Conservation (phyloP, 2,329 filamentous ascomycete species). For the Nemania sp. region DNA sequence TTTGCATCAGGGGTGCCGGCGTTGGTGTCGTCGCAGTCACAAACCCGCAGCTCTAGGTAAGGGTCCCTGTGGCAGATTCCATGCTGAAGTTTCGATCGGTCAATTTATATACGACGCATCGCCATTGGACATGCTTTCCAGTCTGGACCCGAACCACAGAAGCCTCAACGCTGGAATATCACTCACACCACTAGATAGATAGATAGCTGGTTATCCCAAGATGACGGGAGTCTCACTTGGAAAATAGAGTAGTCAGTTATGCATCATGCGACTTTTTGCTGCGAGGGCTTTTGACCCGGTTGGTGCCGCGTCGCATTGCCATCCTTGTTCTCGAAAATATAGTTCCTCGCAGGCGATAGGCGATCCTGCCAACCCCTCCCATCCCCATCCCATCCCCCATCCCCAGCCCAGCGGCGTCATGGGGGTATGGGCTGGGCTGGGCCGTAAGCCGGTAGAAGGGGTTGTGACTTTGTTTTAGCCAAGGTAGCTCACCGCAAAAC, state of each 20-base stretch:
- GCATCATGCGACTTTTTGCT: conserved; percentile 31
- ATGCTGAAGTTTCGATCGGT: conserved; percentile 16
- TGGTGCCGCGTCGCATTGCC: conserved; percentile 13
- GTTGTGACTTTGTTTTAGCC: not conserved
- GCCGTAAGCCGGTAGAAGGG: conserved; percentile 23
- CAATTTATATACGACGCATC: conserved; percentile 12
- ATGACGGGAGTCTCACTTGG: conserved; percentile 24
- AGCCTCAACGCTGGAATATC: conserved; percentile 32
- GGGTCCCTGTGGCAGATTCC: not conserved
- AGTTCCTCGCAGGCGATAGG: conserved; percentile 25
- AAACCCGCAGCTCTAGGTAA: not conserved
- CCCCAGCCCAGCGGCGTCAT: too few relatives aligned
- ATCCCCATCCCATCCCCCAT: conserved; percentile 4
- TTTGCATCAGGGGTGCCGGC: conserved; percentile 10
- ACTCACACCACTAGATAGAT: conserved; percentile 38
- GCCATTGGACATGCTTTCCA: conserved; percentile 15
- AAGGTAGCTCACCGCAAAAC: conserved; percentile 8
- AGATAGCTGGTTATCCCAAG: conserved; percentile 11
- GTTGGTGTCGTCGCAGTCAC: conserved; percentile 2
- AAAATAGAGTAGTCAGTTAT: conserved; percentile 12
- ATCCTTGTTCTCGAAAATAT: not conserved
- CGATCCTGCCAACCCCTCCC: not conserved
- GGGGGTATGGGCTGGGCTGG: conserved; percentile 18
- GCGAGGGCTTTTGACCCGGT: conserved; percentile 32
- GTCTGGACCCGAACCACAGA: conserved; percentile 30